phyloP scores from a whole-genome alignment of 805 yeast species.

The Cyberlindnera veronae region DNA sequence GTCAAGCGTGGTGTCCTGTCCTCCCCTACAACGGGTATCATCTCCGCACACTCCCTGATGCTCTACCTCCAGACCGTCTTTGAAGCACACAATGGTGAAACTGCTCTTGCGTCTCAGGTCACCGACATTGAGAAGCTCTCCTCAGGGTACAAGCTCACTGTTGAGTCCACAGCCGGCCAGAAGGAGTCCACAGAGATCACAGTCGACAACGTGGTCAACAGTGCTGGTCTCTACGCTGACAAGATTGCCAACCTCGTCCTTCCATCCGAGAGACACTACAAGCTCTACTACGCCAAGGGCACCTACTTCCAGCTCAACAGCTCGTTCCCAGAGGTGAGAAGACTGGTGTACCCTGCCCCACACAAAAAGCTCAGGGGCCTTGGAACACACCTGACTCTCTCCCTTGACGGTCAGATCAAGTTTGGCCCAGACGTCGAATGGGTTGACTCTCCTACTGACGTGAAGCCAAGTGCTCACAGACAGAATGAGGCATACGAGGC shows the following conservation, averaged over 20 bases:
- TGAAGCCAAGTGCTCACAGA: slow-evolving; percentile 45
- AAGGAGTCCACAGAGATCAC: slow-evolving; percentile 44
- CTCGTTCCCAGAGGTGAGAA: slow-evolving; percentile 44
- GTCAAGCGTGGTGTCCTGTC: slow-evolving; percentile 60
- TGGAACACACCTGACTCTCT: slow-evolving; percentile 86
- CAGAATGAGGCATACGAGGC: slow-evolving; percentile 54
- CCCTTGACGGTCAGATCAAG: slow-evolving; percentile 70
- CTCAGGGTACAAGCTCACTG: slow-evolving; percentile 30
- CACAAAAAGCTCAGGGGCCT: slow-evolving; percentile 68
- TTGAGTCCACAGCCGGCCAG: slow-evolving; percentile 30
- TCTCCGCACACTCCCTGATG: slow-evolving; percentile 77
- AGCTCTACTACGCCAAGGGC: slow-evolving; percentile 77
- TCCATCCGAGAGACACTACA: slow-evolving; percentile 56
- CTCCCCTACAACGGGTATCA: slow-evolving; percentile 83
- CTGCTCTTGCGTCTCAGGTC: slow-evolving; percentile 62
- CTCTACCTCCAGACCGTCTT: slow-evolving; percentile 51
- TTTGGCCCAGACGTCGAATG: slow-evolving; percentile 93
- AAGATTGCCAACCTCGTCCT: slow-evolving; percentile 64
- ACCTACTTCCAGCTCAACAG: slow-evolving; percentile 63
- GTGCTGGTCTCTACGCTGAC: slow-evolving; percentile 80
- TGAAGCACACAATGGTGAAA: slow-evolving; percentile 58
- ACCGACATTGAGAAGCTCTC: slow-evolving; percentile 29
- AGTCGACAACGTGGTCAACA: slow-evolving; percentile 60
- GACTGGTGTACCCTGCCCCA: slow-evolving; percentile 77
- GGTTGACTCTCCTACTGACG: slow-evolving; percentile 49